These are phyloP conservation scores for Euphorbia schlechtendalii DNA, from an alignment of 441 rosid genomes.

Conservation along the genomic window DNA sequence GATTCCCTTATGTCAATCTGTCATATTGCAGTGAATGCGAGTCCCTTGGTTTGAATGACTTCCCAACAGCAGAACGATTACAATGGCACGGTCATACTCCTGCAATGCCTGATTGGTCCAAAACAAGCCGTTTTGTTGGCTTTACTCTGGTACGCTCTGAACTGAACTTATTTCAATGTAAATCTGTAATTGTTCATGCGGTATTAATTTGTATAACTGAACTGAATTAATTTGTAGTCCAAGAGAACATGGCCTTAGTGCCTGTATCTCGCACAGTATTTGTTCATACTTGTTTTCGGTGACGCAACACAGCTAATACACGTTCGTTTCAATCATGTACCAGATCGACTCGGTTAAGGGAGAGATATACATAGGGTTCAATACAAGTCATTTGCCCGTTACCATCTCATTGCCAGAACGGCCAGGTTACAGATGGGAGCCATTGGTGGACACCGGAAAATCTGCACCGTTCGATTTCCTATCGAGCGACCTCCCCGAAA, in stretches of 20 bases:
- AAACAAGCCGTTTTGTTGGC: constrained; percentile 81
- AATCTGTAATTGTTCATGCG: too few species aligned
- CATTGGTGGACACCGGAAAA: constrained; percentile 86
- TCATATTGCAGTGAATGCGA: constrained; percentile 68
- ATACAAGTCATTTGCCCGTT: constrained; percentile 64
- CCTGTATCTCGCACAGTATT: too few species aligned
- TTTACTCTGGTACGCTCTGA: constrained; percentile 60
- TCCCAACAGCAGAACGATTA: constrained; percentile 81
- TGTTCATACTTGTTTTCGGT: too few species aligned
- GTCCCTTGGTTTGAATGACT: constrained; percentile 71
- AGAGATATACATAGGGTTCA: constrained; percentile 80
- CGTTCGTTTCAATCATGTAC: constrained; percentile 2
- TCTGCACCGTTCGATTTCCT: constrained; percentile 74
- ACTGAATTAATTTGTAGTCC: too few species aligned
- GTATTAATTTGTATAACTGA: too few species aligned
- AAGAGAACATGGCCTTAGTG: too few species aligned
- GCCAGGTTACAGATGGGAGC: constrained; percentile 77
- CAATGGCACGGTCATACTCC: constrained; percentile 93
- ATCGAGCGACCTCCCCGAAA: constrained; percentile 45
- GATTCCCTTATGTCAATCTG: neutral
- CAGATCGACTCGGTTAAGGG: constrained; percentile 71
- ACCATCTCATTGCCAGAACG: constrained; percentile 65
- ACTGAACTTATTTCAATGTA: too few species aligned
- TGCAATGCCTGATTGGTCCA: constrained; percentile 80
- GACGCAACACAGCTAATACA: neutral